Evolutionary conservation across 257 asterid species (phyloP), one percentile per base, ranked within the genome.

Genomic region (Penstemon barbatus): DNA sequence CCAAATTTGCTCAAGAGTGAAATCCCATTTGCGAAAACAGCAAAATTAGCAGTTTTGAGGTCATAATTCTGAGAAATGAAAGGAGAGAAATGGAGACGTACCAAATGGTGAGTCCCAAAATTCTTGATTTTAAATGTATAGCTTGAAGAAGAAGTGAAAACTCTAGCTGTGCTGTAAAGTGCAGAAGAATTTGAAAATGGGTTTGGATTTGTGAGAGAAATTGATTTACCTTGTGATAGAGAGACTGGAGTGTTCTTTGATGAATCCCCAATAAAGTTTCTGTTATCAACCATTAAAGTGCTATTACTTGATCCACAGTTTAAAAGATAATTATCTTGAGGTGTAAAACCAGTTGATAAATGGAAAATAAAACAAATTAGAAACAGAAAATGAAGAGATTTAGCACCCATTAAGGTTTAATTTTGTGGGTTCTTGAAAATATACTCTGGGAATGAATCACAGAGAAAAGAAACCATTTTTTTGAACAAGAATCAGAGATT

Each of bases 11-110:
- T 76, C 46, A 85, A 74, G 4, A 91, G 71, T 1, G 77, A 63
- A 66, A 80, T n/a, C 71, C 82, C 88, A 79, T 91, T 83, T 13
- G 87, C 95, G 8, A 62, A 69, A 68, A 91, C 94, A 64, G 78
- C 57, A 73, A 86, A 88, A 25, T 54, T 65, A 2, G 81, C 87
- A 53, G 63, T 57, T 49, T 11, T 74, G 60, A 88, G 88, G 68
- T 83, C 80, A 60, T 76, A 85, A 59, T 67, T 67, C 15, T 3
- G 63, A 18, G 89, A 74, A 68, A 12, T 71, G 33, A 91, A 91
- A 6, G 96, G 86, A 13, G 81, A 76, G 79, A 88, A 88, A 76
- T 91, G 97, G 58, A 91, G 69, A 44, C 97, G 96, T 38, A 86
- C 68, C 19, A 88, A 79, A 68, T 91, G 33, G 2, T 25, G 97